Percentiles rank a stretch among this genome's conserved stretches.
phyloP scores from a whole-genome alignment of 495 filamentous ascomycete species.

The Hypoxylon crocopeplum region DNA sequence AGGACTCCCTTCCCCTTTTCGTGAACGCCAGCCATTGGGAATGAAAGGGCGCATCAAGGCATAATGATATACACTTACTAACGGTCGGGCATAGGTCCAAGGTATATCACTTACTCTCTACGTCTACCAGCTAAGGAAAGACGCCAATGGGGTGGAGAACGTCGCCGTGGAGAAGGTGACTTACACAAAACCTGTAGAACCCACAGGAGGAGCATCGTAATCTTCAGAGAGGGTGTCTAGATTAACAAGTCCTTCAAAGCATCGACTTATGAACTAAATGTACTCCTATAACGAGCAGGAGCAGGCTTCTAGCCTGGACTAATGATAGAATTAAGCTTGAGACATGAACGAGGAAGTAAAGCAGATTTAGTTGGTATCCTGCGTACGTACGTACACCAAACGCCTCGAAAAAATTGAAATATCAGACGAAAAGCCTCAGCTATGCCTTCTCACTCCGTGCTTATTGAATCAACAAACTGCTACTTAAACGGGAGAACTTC shows the following conservation, averaged over 20 bases:
- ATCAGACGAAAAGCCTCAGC: no score
- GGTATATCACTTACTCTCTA: constrained; percentile 96
- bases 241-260: constrained; percentile 28
- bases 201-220: constrained; percentile 51
- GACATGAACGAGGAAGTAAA: not conserved
- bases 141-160: constrained; percentile 85
- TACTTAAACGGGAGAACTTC: constrained; percentile 4
- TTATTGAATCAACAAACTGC: constrained; percentile 17
- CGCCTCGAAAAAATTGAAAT: constrained; percentile 24
- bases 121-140: constrained; percentile 94
- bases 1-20: not conserved
- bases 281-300: constrained; percentile 13
- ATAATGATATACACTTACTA: no score
- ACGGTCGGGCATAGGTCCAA: constrained; percentile 73
- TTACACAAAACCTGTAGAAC: constrained; percentile 82
- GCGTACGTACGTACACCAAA: constrained; percentile 40
- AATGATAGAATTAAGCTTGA: not conserved
- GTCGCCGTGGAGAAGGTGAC: constrained; percentile 98
- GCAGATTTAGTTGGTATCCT: constrained; percentile 1
- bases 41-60: no score
- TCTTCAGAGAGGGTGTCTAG: constrained; percentile 15
- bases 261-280: constrained; percentile 20
- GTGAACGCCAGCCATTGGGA: no score
- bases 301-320: constrained; percentile 8
- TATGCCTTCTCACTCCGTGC: constrained; percentile 3